Evolutionary conservation across 2,329 filamentous ascomycete genomes (phyloP).

Genomic region (Trichoderma koningiopsis): DNA sequence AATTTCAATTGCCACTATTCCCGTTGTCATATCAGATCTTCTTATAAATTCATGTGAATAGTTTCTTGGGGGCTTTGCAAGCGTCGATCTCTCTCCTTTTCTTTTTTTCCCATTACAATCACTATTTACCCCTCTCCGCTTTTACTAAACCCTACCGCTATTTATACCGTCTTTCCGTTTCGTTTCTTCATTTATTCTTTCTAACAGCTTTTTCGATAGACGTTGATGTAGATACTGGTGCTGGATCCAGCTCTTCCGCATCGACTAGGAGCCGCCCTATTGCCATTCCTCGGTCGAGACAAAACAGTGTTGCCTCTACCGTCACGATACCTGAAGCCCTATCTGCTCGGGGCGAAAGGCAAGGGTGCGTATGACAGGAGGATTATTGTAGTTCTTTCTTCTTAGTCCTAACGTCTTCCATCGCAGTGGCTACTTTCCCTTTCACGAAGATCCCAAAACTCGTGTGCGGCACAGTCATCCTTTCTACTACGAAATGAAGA

Average conservation of each 20-base stretch:
- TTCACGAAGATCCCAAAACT: slow-evolving; percentile 57
- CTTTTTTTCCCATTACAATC: neutral
- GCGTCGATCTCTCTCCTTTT: neutral
- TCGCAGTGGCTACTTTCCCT: slow-evolving; percentile 60
- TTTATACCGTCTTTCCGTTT: neutral
- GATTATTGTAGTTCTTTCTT: neutral
- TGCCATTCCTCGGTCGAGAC: slow-evolving; percentile 51
- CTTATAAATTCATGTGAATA: slow-evolving; percentile 1
- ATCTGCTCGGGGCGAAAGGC: slow-evolving; percentile 60
- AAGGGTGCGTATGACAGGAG: slow-evolving; percentile 50
- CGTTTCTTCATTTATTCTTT: slow-evolving; percentile 22
- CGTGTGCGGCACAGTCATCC: slow-evolving; percentile 55
- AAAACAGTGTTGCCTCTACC: slow-evolving; percentile 43
- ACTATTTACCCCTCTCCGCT: slow-evolving; percentile 18
- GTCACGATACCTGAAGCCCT: slow-evolving; percentile 53
- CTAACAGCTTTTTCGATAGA: slow-evolving; percentile 19
- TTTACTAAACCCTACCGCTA: slow-evolving; percentile 25
- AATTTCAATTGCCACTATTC: slow-evolving; percentile 19
- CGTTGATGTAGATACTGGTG: neutral
- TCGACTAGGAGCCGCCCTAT: slow-evolving; percentile 50
- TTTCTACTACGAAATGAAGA: slow-evolving; percentile 43
- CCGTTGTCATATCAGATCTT: slow-evolving; percentile 8
- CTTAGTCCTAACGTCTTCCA: neutral
- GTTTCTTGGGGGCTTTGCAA: neutral
- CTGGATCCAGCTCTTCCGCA: slow-evolving; percentile 20